These are phyloP conservation scores for Adiantum capillusveneris DNA, from an alignment of 75 land plant genomes.

Conservation along the genomic window DNA sequence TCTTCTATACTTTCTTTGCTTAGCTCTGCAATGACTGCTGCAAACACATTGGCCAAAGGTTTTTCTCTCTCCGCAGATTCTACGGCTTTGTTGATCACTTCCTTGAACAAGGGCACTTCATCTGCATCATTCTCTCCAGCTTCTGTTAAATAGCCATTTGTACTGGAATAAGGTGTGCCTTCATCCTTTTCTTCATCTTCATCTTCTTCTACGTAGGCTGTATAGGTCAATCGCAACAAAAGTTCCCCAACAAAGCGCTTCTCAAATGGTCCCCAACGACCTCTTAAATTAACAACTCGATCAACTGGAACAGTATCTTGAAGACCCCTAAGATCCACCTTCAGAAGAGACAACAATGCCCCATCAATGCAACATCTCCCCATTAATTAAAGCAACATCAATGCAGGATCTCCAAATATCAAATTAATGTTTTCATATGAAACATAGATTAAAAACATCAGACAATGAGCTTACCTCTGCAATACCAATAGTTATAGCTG, in stretches of 20 bases:
- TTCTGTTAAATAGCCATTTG: too few relatives aligned
- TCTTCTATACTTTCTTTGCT: not conserved
- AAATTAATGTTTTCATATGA: not conserved
- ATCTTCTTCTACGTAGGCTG: conserved; percentile 98
- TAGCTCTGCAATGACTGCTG: not conserved
- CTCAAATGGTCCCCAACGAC: conserved; percentile 67
- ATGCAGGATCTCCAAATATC: not conserved
- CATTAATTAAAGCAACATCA: not conserved
- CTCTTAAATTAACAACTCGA: conserved; percentile 47
- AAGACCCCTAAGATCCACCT: conserved; percentile 76
- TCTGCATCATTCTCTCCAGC: conserved; percentile 24
- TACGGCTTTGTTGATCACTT: not conserved
- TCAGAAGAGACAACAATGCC: conserved; percentile 4
- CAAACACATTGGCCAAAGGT: not conserved
- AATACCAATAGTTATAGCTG: conserved; percentile 56
- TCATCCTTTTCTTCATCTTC: conserved; percentile 52
- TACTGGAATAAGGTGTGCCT: too few relatives aligned
- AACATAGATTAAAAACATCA: too few relatives aligned
- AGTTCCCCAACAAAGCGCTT: conserved; percentile 66
- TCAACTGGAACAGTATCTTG: conserved; percentile 96
- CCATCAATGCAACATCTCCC: not conserved
- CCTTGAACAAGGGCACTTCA: conserved; percentile 18
- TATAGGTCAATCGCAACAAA: conserved; percentile 82
- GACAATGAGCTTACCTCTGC: conserved; percentile 50
- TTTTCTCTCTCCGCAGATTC: not conserved